Evolutionary conservation across 2,329 filamentous ascomycete genomes (phyloP).

Genomic region (Talaromyces sp.): DNA sequence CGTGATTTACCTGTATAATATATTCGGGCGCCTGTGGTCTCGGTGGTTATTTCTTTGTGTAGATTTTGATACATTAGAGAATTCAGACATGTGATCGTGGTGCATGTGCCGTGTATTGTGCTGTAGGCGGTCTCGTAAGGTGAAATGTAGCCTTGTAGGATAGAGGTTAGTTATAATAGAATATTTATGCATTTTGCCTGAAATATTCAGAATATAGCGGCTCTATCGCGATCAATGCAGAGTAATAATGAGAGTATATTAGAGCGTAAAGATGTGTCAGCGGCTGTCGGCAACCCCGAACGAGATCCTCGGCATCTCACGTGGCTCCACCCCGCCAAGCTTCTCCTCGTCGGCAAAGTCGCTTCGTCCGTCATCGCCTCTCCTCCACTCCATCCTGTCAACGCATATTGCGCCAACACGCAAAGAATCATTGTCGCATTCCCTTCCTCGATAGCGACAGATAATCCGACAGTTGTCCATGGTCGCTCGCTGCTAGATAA

Average conservation of each 20-base stretch:
- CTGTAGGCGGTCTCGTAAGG: neutral
- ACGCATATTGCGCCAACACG: neutral
- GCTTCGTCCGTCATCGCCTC: neutral
- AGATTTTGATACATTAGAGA: neutral
- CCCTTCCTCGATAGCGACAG: neutral
- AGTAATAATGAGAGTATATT: neutral
- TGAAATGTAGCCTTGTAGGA: neutral
- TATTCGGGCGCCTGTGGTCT: neutral
- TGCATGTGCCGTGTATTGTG: neutral
- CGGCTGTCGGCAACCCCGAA: neutral
- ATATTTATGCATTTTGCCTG: neutral
- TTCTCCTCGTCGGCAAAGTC: slow-evolving; percentile 51
- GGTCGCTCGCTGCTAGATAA: slow-evolving; percentile 22
- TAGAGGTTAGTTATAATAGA: neutral
- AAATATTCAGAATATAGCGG: neutral
- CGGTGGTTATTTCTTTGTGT: neutral
- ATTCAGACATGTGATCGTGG: neutral
- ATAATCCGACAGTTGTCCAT: slow-evolving; percentile 17
- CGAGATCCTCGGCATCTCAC: slow-evolving; percentile 4
- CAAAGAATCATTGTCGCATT: neutral
- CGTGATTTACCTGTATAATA: slow-evolving; percentile 4
- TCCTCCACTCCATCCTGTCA: neutral
- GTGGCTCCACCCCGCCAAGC: slow-evolving; percentile 73
- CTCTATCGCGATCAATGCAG: no score
- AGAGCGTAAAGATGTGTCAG: neutral